phyloP scores from a whole-genome alignment of 345 rosid genomes.

The Populus nigra region DNA sequence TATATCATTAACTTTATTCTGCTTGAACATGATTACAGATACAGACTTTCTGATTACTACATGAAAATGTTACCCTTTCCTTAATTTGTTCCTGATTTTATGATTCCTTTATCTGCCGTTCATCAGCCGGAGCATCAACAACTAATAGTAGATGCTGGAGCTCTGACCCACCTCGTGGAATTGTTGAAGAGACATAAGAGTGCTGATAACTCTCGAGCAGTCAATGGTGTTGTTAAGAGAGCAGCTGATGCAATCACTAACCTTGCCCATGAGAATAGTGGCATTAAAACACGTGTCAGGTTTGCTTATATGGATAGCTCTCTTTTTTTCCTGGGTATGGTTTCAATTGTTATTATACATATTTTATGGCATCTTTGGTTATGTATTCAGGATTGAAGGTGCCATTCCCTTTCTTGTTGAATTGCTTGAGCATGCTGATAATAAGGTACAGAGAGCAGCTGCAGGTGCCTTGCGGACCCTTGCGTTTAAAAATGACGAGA shows the following conservation, averaged over 20 bases:
- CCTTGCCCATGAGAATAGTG: slow-evolving; percentile 71
- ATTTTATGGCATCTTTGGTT: slow-evolving; percentile 8
- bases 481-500: slow-evolving; percentile 73
- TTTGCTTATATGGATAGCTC: slow-evolving; percentile 5
- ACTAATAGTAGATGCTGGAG: slow-evolving; percentile 71
- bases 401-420: slow-evolving; percentile 75
- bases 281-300: slow-evolving; percentile 66
- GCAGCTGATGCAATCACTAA: slow-evolving; percentile 75
- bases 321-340: background rate
- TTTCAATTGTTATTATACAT: background rate
- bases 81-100: background rate
- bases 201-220: slow-evolving; percentile 23
- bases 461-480: slow-evolving; percentile 75
- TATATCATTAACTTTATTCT: background rate
- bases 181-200: slow-evolving; percentile 46
- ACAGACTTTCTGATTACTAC: background rate
- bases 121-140: slow-evolving; percentile 66
- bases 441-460: slow-evolving; percentile 73
- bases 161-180: slow-evolving; percentile 48
- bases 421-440: slow-evolving; percentile 49
- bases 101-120: background rate
- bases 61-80: background rate
- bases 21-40: background rate
- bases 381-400: slow-evolving; percentile 53
- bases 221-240: slow-evolving; percentile 51